Evolutionary conservation across 306 rosid genomes (phyloP), one percentile per base, ranked within the genome.

Genomic region (Vigna mungo): DNA sequence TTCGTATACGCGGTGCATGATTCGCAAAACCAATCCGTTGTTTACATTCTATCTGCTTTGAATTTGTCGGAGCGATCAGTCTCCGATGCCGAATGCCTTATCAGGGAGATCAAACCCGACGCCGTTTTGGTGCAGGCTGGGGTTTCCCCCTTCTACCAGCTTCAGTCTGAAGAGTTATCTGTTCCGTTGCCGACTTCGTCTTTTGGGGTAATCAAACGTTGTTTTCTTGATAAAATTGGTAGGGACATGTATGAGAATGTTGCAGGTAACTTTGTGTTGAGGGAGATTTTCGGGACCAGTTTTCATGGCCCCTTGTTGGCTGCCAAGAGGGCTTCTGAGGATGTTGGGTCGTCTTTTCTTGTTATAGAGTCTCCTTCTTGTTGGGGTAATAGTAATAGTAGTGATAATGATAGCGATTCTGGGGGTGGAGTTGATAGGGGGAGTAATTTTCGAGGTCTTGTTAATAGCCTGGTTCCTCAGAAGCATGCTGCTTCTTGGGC

Each of bases 31-130:
- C 83, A 65, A 67, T 89, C 96, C 48, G 72, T 89, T 4, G 73
- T 93, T 74, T 90, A 90, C 87, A 74, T 93, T 27, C 89, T 93
- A 34, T 91, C 96, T 9, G 61, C 91, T 52, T 64, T 90, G 62
- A 89, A 85, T 59, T 85, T 93, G 15, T 93, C 96, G 0, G 84
- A 93, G 78, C 83, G 89, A 68, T 90, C 97, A 3, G 91, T 83
- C 5, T 82, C 62, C 55, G 96, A 93, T 65, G 92, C 88, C 0
- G 59, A 75, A 47, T 77, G 80, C 41, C 86, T 90, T 30, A 84
- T 93, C 30, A 72, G 86, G 60, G 93, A 81, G 68, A 73, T 93
- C 34, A 86, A 56, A 54, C 97, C 96, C 39, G 97, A 90, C n/a
- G 94, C 90, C 7, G 96, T 93, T 48, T 68, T 90, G 16, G 88